phyloP scores from a whole-genome alignment of 257 asterid genomes.

The Mentha longifolia region DNA sequence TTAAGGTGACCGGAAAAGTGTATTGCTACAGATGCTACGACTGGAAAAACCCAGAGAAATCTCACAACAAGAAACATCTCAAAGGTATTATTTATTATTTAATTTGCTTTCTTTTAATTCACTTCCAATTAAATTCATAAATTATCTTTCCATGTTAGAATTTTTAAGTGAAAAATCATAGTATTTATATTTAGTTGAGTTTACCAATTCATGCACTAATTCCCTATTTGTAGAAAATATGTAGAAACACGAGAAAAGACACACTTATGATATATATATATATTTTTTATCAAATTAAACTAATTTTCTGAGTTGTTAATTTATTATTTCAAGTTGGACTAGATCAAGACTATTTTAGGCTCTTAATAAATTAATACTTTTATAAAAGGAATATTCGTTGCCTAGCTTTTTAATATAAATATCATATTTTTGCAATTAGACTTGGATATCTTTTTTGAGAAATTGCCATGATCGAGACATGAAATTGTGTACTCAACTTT shows the following conservation, averaged over 20 bases:
- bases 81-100: conserved; percentile 54
- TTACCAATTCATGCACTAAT: not conserved
- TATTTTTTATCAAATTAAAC: not conserved
- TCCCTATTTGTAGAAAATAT: too few relatives aligned
- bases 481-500: not conserved
- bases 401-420: not conserved
- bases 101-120: too few relatives aligned
- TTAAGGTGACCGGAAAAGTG: conserved; percentile 77
- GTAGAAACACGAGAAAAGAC: not conserved
- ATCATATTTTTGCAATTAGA: not conserved
- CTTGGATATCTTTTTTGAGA: not conserved
- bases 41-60: conserved; percentile 59
- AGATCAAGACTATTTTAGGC: not conserved
- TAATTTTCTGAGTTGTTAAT: not conserved
- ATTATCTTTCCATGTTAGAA: not conserved
- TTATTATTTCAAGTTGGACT: not conserved
- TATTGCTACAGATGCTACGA: conserved; percentile 73
- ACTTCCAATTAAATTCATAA: too few relatives aligned
- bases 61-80: conserved; percentile 76
- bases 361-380: not conserved
- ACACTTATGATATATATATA: not conserved
- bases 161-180: not conserved
- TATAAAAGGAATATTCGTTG: not conserved
- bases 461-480: not conserved
- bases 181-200: not conserved